Conservation (phyloP, 2,329 filamentous ascomycete genomes). For the Microdochium bolleyi region DNA sequence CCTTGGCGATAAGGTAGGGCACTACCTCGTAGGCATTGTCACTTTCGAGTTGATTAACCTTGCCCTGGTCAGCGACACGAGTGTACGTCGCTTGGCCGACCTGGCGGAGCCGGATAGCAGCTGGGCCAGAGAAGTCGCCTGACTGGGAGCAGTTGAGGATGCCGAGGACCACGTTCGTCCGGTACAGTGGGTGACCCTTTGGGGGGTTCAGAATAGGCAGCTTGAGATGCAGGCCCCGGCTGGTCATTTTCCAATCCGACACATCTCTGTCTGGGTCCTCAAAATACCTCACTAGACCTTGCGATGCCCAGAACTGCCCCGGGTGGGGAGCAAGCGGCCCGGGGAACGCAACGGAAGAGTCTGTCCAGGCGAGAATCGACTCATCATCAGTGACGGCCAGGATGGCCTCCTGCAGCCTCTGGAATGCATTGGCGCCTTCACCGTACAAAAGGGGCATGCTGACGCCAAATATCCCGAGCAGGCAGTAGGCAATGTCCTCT, state of each 20-base stretch:
- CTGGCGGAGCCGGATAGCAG: not conserved
- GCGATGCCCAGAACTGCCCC: not conserved
- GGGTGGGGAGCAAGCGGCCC: not conserved
- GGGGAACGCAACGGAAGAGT: not conserved
- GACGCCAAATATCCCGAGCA: constrained; percentile 13
- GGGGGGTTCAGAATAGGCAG: not conserved
- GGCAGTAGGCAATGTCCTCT: constrained; percentile 12
- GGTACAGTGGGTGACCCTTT: not conserved
- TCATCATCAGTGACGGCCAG: not conserved
- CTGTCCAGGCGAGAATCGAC: not conserved
- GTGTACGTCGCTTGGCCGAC: not conserved
- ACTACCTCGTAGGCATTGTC: not conserved
- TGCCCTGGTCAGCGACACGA: not conserved
- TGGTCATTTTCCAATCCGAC: not conserved
- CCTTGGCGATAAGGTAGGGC: not conserved
- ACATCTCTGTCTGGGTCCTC: not conserved
- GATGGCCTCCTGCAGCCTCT: constrained; percentile 4
- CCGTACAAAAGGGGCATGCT: no score
- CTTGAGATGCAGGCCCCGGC: not conserved
- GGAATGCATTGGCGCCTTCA: constrained; percentile 9
- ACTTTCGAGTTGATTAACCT: not conserved
- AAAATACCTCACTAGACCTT: not conserved
- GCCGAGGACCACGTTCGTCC: not conserved
- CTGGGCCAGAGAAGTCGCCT: not conserved
- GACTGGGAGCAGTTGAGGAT: not conserved